Percentiles rank a stretch among this genome's conserved stretches.
Evolutionary conservation across 768 basidiomycete species (phyloP).

Genomic region (Tulasnella calospora): DNA sequence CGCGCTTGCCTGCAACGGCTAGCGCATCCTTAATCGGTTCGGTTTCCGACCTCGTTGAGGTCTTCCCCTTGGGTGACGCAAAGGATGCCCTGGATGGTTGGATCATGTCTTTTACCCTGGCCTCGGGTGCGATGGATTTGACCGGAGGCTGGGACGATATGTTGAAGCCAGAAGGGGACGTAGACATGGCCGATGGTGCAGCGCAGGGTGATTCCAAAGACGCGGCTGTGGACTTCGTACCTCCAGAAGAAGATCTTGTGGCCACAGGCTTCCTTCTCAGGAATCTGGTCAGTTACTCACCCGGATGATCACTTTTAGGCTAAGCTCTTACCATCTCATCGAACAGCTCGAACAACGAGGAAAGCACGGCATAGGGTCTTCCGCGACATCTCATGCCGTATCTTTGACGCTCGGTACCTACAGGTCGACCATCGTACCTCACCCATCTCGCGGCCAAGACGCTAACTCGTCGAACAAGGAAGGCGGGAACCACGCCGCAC

Average conservation of each 20-base stretch:
- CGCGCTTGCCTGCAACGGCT: slow-evolving; percentile 8
- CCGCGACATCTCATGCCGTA: slow-evolving; percentile 1
- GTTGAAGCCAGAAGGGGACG: not conserved
- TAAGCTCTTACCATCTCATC: not conserved
- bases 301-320: not conserved
- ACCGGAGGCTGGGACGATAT: slow-evolving; percentile 3
- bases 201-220: not conserved
- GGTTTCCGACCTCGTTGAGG: not conserved
- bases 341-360: slow-evolving; percentile 7
- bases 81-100: slow-evolving; percentile 4
- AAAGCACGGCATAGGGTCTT: not conserved
- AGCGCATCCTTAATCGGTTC: slow-evolving; percentile 17
- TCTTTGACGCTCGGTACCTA: slow-evolving; percentile 15
- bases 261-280: slow-evolving; percentile 3
- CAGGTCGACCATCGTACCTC: slow-evolving; percentile 8
- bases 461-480: not conserved
- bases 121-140: slow-evolving; percentile 10
- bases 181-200: not conserved
- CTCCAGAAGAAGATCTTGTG: slow-evolving; percentile 9
- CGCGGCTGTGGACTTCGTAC: not conserved
- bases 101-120: slow-evolving; percentile 1
- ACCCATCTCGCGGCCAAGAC: not conserved
- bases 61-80: slow-evolving; percentile 5
- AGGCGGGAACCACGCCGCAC: not conserved
- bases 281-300: slow-evolving; percentile 11